A percentile compares a stretch with the other conserved stretches of the same genome.
phyloP scores from a whole-genome alignment of 2,329 filamentous ascomycete genomes.

The Ophiocordyceps unilateralis region DNA sequence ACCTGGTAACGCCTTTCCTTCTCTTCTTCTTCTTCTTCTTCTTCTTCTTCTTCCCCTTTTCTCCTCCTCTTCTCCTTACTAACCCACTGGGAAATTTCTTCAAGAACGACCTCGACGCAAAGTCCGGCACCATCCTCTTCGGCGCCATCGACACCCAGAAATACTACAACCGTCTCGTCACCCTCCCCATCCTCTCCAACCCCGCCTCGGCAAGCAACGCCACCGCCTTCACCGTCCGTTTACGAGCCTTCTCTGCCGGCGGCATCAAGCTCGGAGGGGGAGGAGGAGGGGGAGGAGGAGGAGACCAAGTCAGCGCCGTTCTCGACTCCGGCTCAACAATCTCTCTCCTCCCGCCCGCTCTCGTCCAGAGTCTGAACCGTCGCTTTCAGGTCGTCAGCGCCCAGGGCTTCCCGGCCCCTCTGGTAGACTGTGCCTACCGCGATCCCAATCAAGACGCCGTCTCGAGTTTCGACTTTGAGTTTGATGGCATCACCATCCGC shows the following conservation, averaged over 20 bases:
- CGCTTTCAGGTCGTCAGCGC: constrained; percentile 34
- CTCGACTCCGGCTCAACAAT: constrained; percentile 61
- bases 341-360: constrained; percentile 45
- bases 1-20: constrained; percentile 21
- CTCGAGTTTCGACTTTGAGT: constrained; percentile 37
- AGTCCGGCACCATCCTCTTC: constrained; percentile 56
- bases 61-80: too few species aligned
- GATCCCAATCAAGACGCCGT: constrained; percentile 22
- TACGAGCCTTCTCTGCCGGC: constrained; percentile 21
- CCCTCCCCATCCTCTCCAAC: constrained; percentile 26
- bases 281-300: too few species aligned
- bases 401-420: constrained; percentile 22
- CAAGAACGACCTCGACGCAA: constrained; percentile 45
- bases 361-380: constrained; percentile 32
- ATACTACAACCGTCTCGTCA: constrained; percentile 36
- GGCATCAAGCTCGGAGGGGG: constrained; percentile 16
- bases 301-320: constrained; percentile 37
- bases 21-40: background rate
- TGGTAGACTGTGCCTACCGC: constrained; percentile 34
- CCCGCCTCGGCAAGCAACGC: constrained; percentile 18
- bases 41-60: background rate
- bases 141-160: constrained; percentile 64
- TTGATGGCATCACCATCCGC: constrained; percentile 28
- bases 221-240: constrained; percentile 17
- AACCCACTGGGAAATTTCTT: too few species aligned